Evolutionary conservation across 2,329 filamentous ascomycete species (phyloP).

Genomic region (Paecilomyces niveus): DNA sequence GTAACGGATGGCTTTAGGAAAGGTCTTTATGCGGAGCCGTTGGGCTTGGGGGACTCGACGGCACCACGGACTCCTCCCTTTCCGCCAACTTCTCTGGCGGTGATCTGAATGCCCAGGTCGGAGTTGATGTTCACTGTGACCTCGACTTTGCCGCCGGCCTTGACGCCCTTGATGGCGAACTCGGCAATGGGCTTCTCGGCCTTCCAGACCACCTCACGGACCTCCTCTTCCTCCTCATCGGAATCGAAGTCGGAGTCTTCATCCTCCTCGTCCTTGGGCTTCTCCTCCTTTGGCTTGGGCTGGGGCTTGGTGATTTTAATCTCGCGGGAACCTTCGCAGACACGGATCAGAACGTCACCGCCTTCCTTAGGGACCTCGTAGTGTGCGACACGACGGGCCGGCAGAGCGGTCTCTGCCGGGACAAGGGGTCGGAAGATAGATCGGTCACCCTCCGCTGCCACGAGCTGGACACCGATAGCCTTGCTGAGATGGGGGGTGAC

Average conservation of each 20-base stretch:
- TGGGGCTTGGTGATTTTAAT: constrained; percentile 91
- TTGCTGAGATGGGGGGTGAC: constrained; percentile 85
- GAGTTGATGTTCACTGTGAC: constrained; percentile 81
- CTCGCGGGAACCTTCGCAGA: constrained; percentile 80
- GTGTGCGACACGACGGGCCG: constrained; percentile 76
- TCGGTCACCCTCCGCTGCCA: constrained; percentile 45
- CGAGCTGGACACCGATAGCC: constrained; percentile 77
- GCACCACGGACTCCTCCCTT: constrained; percentile 73
- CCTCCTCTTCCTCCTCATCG: constrained; percentile 64
- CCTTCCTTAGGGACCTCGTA: constrained; percentile 70
- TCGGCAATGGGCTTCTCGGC: constrained; percentile 75
- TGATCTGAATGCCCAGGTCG: constrained; percentile 72
- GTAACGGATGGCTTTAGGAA: background rate
- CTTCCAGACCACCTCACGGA: constrained; percentile 88
- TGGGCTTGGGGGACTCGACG: constrained; percentile 37
- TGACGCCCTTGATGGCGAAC: constrained; percentile 72
- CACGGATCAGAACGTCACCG: constrained; percentile 79
- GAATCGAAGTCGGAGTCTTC: constrained; percentile 58
- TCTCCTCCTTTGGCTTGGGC: constrained; percentile 61
- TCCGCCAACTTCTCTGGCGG: constrained; percentile 76
- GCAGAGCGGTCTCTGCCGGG: constrained; percentile 78
- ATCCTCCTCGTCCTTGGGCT: constrained; percentile 50
- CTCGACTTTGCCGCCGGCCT: constrained; percentile 87
- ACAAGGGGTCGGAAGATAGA: constrained; percentile 72
- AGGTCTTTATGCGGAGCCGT: constrained; percentile 21